A percentile compares a stretch with the other conserved stretches of the same genome.
These are phyloP conservation scores for Candida tetrigidarum DNA, from an alignment of 1,139 yeast genomes.

Conservation along the genomic window DNA sequence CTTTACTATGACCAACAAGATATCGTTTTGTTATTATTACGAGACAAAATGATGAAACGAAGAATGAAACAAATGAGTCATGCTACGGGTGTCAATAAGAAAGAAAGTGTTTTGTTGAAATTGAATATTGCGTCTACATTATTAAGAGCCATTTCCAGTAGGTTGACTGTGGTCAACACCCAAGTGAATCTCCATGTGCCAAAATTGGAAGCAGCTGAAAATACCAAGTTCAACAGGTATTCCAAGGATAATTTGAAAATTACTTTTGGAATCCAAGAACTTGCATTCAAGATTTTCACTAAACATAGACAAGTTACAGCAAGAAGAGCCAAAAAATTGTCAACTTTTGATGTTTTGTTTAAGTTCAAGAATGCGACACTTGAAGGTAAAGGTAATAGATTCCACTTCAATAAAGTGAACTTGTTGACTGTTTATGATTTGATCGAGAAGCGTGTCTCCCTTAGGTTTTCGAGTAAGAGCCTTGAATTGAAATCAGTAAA, in stretches of 20 bases:
- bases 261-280: constrained; percentile 26
- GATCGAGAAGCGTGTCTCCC: constrained; percentile 22
- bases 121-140: constrained; percentile 15
- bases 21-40: constrained; percentile 14
- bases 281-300: constrained; percentile 34
- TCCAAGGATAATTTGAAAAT: constrained; percentile 34
- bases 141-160: constrained; percentile 27
- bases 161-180: constrained; percentile 38
- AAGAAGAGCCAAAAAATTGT: constrained; percentile 12
- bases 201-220: constrained; percentile 22
- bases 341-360: constrained; percentile 26
- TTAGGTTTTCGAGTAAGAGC: constrained; percentile 32
- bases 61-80: constrained; percentile 15
- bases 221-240: constrained; percentile 30
- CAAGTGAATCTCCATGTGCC: constrained; percentile 37
- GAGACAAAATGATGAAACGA: constrained; percentile 16
- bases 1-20: constrained; percentile 45
- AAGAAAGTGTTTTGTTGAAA: constrained; percentile 13
- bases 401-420: constrained; percentile 33
- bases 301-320: constrained; percentile 23
- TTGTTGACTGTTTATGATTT: constrained; percentile 32
- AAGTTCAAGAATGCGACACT: constrained; percentile 36
- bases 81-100: constrained; percentile 17
- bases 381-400: constrained; percentile 37
- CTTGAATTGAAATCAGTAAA: constrained; percentile 40